phyloP scores from a whole-genome alignment of 129 eudicot species.

The Tanacetum coccineum region DNA sequence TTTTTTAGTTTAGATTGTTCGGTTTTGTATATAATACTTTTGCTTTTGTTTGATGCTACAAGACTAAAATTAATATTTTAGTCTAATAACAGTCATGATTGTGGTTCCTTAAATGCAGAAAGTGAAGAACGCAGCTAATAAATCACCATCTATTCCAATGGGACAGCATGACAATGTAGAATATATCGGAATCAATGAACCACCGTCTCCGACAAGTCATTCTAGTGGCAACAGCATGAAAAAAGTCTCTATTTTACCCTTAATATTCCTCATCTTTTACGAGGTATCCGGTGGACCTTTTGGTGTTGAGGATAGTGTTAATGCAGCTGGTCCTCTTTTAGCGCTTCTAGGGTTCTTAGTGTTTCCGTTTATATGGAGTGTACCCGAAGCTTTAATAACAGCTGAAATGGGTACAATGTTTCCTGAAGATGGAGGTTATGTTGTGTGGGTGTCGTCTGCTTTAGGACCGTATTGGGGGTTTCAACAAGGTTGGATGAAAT shows the following conservation, averaged over 20 bases:
- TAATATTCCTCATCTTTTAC: conserved; percentile 69
- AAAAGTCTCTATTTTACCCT: conserved; percentile 53
- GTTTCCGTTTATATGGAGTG: conserved; percentile 79
- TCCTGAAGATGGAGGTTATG: conserved; percentile 86
- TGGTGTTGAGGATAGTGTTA: conserved; percentile 77
- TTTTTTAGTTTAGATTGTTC: too few relatives aligned
- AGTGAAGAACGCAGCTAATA: conserved; percentile 36
- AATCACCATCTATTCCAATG: conserved; percentile 45
- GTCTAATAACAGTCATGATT: background rate
- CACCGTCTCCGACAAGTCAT: conserved; percentile 43
- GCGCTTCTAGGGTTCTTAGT: conserved; percentile 64
- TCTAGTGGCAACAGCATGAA: conserved; percentile 25
- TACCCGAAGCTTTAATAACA: conserved; percentile 75
- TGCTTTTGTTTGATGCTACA: background rate
- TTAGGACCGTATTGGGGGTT: conserved; percentile 83
- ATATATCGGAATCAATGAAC: conserved; percentile 44
- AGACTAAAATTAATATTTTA: background rate
- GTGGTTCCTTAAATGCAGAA: conserved; percentile 39
- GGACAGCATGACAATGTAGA: conserved; percentile 35
- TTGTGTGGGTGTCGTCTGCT: conserved; percentile 85
- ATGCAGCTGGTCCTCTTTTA: conserved; percentile 76
- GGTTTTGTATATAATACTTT: too few relatives aligned
- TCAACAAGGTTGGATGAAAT: conserved; percentile 92
- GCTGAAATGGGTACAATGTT: conserved; percentile 93
- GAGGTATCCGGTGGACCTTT: conserved; percentile 90